Conservation (phyloP, 495 filamentous ascomycete species). For the Cryomyces antarcticus region DNA sequence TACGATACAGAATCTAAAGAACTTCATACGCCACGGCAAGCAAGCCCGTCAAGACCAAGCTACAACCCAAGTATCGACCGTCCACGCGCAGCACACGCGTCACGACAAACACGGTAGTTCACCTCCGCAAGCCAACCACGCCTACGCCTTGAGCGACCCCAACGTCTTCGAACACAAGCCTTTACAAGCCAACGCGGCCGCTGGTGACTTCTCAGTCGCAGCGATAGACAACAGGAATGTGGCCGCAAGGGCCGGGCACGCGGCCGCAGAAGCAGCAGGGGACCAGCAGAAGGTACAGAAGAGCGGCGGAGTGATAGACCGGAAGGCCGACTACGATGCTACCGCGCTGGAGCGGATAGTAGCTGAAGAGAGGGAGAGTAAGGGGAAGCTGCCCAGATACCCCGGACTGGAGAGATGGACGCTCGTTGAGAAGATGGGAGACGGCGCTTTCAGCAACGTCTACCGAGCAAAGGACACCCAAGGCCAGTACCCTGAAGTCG, state of each 20-base stretch:
- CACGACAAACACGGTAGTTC: conserved; percentile 24
- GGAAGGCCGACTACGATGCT: conserved; percentile 34
- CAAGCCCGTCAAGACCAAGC: conserved; percentile 59
- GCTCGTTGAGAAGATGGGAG: conserved; percentile 92
- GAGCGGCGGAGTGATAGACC: conserved; percentile 20
- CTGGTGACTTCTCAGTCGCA: conserved; percentile 32
- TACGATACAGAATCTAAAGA: conserved; percentile 82
- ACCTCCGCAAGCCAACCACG: conserved; percentile 27
- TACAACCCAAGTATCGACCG: conserved; percentile 44
- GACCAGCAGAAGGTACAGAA: conserved; percentile 25
- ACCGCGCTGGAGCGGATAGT: conserved; percentile 64
- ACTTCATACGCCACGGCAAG: conserved; percentile 97
- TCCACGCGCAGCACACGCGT: conserved; percentile 38
- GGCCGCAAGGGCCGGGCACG: conserved; percentile 41
- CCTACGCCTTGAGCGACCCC: conserved; percentile 37
- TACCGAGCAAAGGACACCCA: conserved; percentile 65
- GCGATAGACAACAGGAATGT: conserved; percentile 38
- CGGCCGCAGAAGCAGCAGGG: conserved; percentile 31
- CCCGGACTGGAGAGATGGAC: conserved; percentile 83
- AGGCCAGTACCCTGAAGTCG: conserved; percentile 56
- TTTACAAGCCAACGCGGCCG: conserved; percentile 16
- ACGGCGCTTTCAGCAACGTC: conserved; percentile 97
- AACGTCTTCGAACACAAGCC: conserved; percentile 24
- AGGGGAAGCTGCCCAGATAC: conserved; percentile 73
- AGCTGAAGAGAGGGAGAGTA: conserved; percentile 70